These are phyloP conservation scores for Metschnikowia similis DNA, from an alignment of 805 yeast genomes.

Conservation along the genomic window DNA sequence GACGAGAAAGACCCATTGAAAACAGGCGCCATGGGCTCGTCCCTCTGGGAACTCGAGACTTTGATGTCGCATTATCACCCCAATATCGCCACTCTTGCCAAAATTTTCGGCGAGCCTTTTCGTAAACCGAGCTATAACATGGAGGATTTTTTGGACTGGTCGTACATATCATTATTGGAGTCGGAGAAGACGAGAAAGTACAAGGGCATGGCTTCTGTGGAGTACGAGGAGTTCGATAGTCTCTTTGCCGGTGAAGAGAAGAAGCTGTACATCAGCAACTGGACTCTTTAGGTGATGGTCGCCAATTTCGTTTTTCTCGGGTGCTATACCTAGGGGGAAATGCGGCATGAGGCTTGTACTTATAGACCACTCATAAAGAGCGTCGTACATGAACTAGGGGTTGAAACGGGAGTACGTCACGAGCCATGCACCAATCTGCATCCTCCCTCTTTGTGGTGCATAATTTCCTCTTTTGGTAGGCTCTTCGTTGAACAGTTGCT, in stretches of 20 bases:
- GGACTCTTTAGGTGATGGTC: conserved; percentile 10
- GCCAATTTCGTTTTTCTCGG: too few relatives aligned
- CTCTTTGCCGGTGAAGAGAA: conserved; percentile 25
- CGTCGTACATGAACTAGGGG: not conserved
- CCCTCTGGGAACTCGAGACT: conserved; percentile 88
- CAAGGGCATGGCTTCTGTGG: conserved; percentile 73
- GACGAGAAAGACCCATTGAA: conserved; percentile 68
- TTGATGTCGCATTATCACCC: conserved; percentile 88
- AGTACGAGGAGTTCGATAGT: conserved; percentile 53
- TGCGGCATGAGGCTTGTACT: not conserved
- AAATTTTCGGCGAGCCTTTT: conserved; percentile 85
- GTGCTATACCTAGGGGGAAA: too few relatives aligned
- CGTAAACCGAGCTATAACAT: conserved; percentile 79
- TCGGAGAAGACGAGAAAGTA: conserved; percentile 62
- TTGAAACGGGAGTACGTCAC: not conserved
- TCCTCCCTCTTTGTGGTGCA: not conserved
- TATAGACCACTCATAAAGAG: not conserved
- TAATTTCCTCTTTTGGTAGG: not conserved
- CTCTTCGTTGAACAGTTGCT: not conserved
- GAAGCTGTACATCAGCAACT: conserved; percentile 15
- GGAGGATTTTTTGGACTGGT: conserved; percentile 95
- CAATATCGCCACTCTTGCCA: conserved; percentile 87
- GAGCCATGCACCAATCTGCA: not conserved
- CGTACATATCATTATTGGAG: conserved; percentile 60
- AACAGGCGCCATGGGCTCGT: conserved; percentile 77